Evolutionary conservation across 108 stramenopile species (phyloP), one percentile per base, ranked within the genome.

Genomic region (Seminavis robusta): DNA sequence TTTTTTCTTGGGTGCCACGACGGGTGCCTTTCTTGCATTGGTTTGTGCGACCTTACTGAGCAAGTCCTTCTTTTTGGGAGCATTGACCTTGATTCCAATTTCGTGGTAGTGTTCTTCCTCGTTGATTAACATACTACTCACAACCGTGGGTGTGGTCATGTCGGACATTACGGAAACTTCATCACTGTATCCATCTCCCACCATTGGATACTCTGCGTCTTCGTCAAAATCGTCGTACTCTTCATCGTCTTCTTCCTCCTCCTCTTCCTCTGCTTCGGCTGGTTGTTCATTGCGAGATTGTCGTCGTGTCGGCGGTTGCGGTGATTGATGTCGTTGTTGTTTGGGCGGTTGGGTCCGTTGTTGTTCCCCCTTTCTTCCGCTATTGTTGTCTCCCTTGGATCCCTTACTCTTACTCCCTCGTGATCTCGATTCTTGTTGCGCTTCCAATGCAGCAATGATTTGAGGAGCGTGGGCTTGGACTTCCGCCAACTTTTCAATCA

Each of bases 161-260:
- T 76, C 74, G 33, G 59, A 61, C 4, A 76, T 47, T 19, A 69
- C 68, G 2, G 66, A 68, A 37, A 69, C 52, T 26, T 63, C 63
- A 33, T 76, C 74, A 3, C 68, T 69, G 34, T 76, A 76, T 1
- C 74, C 74, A 1, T 67, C 68, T 13, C 74, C 74, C 48, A 76
- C 69, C 37, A 69, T 76, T 17, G 70, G 66, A 47, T 73, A 81
- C 53, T 71, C 60, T 42, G 71, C 76, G 39, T 77, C 76, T 6
- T 72, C 71, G 29, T 62, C 61, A 25, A 65, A 45, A 20, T 61
- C 63, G 53, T 71, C 69, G 28, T 71, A n/a, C n/a, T n/a, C n/a
- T n/a, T n/a, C n/a, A n/a, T n/a, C n/a, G n/a, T n/a, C n/a, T n/a
- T n/a, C n/a, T n/a, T n/a, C n/a, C n/a, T n/a, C n/a, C n/a, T n/a